Base-by-base conservation (phyloP, 2,329 filamentous ascomycete species). In the Claviceps sp. region DNA sequence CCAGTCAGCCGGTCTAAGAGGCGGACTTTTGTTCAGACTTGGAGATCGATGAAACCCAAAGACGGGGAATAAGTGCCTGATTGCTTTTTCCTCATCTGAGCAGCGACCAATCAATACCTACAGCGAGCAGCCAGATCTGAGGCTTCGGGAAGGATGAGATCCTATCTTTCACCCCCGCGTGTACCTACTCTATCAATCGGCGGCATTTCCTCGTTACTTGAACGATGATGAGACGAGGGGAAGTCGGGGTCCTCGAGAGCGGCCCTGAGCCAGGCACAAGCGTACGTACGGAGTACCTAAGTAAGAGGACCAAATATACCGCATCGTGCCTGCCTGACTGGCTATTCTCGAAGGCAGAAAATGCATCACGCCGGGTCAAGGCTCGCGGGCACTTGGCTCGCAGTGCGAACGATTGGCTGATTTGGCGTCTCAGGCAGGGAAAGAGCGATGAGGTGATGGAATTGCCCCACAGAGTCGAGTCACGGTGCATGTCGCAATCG, bases 401-500 rank as follows among this genome's bases (percentile, higher is more conserved):
- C 37, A 40, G 16, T 14, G 16, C 14, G 7, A 40, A n/a, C 37
- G 16, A n/a, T 34, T 30, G 18, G 11, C 18, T 20, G 11, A 18
- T 47, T 47, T 14, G 13, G n/a, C 47, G 18, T 48, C 11, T 14
- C 13, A 36, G 22, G 51, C 20, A 18, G 20, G 42, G 34, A 50
- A 47, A 38, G 47, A 47, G 53, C 48, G 50, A 54, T 54, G 51
- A 54, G 50, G 50, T 37, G 51, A 48, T 54, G 51, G 13, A 30
- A 20, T 34, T 6, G 53, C 53, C 53, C 50, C 50, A 46, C 50
- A 47, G 40, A 22, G 40, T 8, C 36, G 30, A 34, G 30, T 34
- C 30, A 34, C 30, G 30, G 38, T 7, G 30, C 44, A 56, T 56
- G 54, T 54, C 52, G 54, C 52, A 26, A 56, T 56, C 54, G 52